phyloP scores from a whole-genome alignment of 2,329 filamentous ascomycete species.

The Leptodontidium sp. region DNA sequence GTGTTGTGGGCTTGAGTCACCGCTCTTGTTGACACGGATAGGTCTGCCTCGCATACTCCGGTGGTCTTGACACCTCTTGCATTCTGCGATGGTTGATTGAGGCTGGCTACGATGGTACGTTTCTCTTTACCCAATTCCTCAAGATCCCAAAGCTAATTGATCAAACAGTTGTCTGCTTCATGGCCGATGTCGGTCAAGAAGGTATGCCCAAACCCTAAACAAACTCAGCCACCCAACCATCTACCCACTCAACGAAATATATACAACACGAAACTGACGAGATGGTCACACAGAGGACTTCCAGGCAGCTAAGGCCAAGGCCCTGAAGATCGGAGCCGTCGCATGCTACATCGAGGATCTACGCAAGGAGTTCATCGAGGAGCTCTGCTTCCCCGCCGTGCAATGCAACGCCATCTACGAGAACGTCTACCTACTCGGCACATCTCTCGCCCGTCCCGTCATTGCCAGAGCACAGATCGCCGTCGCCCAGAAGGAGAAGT shows the following conservation, averaged over 20 bases:
- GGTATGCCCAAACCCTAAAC: slow-evolving; percentile 37
- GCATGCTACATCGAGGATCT: slow-evolving; percentile 64
- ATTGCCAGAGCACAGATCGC: slow-evolving; percentile 73
- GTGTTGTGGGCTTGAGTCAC: slow-evolving; percentile 17
- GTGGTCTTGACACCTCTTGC: slow-evolving; percentile 56
- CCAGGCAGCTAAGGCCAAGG: slow-evolving; percentile 76
- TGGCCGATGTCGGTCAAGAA: slow-evolving; percentile 78
- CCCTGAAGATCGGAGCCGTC: slow-evolving; percentile 54
- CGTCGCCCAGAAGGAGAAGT: slow-evolving; percentile 68
- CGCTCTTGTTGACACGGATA: slow-evolving; percentile 37
- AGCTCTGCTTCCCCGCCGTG: slow-evolving; percentile 78
- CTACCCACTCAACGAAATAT: slow-evolving; percentile 3
- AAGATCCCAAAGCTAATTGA: slow-evolving; percentile 17
- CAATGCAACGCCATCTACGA: slow-evolving; percentile 78
- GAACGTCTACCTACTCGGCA: slow-evolving; percentile 69
- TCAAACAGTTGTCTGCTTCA: slow-evolving; percentile 51
- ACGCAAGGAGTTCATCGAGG: slow-evolving; percentile 78
- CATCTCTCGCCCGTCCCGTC: slow-evolving; percentile 72
- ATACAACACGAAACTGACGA: slow-evolving; percentile 10
- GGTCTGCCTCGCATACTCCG: slow-evolving; percentile 54
- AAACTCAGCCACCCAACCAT: background rate
- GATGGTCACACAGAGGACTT: slow-evolving; percentile 66
- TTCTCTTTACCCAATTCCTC: background rate
- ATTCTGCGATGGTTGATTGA: slow-evolving; percentile 55
- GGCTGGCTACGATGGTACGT: slow-evolving; percentile 55